A percentile compares a stretch with the other conserved stretches of the same genome.
phyloP scores from a whole-genome alignment of 75 land plant genomes.

The Picea sitchensis region DNA sequence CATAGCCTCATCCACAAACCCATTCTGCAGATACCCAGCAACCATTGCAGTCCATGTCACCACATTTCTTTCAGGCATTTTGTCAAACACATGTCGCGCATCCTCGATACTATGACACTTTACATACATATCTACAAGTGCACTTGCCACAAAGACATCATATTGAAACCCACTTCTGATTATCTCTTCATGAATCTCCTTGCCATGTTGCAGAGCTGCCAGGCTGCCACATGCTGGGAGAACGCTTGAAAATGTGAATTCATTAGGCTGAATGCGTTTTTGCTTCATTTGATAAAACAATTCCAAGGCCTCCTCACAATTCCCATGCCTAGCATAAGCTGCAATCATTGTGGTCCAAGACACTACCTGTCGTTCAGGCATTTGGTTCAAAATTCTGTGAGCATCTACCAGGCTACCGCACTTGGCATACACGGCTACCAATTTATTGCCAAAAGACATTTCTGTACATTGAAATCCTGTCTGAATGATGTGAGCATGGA shows the following conservation, averaged over 20 bases:
- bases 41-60: no score
- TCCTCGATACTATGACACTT: no score
- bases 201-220: constrained; percentile 9
- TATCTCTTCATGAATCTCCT: no score
- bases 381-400: constrained; percentile 4
- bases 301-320: no score
- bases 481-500: constrained; percentile 12
- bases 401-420: constrained; percentile 20
- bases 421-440: constrained; percentile 23
- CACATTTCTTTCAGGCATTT: no score
- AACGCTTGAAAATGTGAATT: neutral
- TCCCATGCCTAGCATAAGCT: constrained; percentile 12
- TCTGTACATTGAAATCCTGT: constrained; percentile 4
- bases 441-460: constrained; percentile 8
- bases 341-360: constrained; percentile 16
- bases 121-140: no score
- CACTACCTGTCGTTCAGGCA: constrained; percentile 10
- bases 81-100: no score
- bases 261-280: constrained; percentile 16
- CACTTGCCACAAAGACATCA: no score
- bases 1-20: no score
- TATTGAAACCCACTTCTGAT: neutral
- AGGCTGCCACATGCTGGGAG: constrained; percentile 7
- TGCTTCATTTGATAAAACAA: neutral
- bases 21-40: no score